These are phyloP conservation scores for Cyberlindnera japonica DNA, from an alignment of 805 yeast genomes.

Conservation along the genomic window DNA sequence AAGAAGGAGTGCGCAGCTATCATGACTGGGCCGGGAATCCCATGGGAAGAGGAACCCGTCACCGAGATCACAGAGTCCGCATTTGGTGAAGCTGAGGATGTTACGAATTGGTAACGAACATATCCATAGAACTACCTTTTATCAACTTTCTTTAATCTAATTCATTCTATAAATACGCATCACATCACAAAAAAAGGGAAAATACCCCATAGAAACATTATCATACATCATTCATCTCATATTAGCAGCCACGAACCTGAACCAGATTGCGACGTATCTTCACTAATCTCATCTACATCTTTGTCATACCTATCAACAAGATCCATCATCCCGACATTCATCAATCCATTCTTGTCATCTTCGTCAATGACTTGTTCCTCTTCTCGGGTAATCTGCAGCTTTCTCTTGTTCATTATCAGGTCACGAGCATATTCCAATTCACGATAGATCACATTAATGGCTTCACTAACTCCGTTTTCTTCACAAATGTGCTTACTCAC, in stretches of 20 bases:
- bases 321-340: slow-evolving; percentile 7
- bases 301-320: slow-evolving; percentile 2
- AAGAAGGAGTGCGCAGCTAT: slow-evolving; percentile 52
- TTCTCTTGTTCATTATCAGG: slow-evolving; percentile 45
- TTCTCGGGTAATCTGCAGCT: slow-evolving; percentile 13
- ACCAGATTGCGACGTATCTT: slow-evolving; percentile 5
- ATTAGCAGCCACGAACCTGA: slow-evolving; percentile 22
- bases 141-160: too few species aligned
- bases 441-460: slow-evolving; percentile 73
- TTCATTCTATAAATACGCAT: too few species aligned
- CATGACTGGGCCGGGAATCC: slow-evolving; percentile 42
- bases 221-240: slow-evolving; percentile 2
- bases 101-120: slow-evolving; percentile 91
- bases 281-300: slow-evolving; percentile 5
- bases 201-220: not conserved
- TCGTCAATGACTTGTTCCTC: slow-evolving; percentile 16
- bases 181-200: not conserved
- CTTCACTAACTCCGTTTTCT: slow-evolving; percentile 81
- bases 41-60: slow-evolving; percentile 43
- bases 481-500: slow-evolving; percentile 59
- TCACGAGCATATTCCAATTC: slow-evolving; percentile 74
- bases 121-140: too few species aligned
- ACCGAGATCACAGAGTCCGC: slow-evolving; percentile 54
- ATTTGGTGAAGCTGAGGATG: slow-evolving; percentile 93
- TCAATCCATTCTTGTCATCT: slow-evolving; percentile 4